These are phyloP conservation scores for Umbelopsis ramanniana DNA, from an alignment of 192 early-diverging fungal species.

Conservation along the genomic window DNA sequence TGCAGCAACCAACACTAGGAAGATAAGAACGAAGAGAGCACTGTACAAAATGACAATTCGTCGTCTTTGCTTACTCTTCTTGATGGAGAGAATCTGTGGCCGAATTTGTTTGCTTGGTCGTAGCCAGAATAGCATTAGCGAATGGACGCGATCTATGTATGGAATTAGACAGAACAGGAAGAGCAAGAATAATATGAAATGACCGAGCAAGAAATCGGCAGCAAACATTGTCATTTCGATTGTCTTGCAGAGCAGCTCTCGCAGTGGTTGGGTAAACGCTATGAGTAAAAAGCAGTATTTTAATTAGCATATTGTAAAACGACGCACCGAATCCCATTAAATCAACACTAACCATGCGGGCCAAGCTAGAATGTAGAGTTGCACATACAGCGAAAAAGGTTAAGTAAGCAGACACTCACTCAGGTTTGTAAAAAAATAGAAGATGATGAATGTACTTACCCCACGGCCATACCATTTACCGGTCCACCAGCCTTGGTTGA, in stretches of 20 bases:
- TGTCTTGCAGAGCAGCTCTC: constrained; percentile 82
- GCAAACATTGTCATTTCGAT: constrained; percentile 82
- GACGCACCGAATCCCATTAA: too few species aligned
- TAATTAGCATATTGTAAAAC: too few species aligned
- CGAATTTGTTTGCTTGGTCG: constrained; percentile 75
- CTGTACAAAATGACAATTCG: constrained; percentile 69
- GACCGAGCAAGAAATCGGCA: constrained; percentile 76
- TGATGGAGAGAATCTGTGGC: constrained; percentile 71
- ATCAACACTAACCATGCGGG: constrained; percentile 11
- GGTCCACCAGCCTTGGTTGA: constrained; percentile 86
- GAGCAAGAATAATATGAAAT: constrained; percentile 78
- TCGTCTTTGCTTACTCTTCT: constrained; percentile 62
- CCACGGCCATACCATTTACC: constrained; percentile 81
- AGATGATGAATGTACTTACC: constrained; percentile 25
- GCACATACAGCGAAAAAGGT: not conserved
- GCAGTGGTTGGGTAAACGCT: constrained; percentile 69
- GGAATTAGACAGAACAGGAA: constrained; percentile 71
- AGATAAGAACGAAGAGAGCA: constrained; percentile 59
- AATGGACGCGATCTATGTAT: constrained; percentile 74
- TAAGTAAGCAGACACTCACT: not conserved
- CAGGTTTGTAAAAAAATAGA: not conserved
- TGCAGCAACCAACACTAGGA: constrained; percentile 63
- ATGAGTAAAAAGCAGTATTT: not conserved
- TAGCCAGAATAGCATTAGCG: constrained; percentile 81
- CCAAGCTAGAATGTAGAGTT: constrained; percentile 26